Base-by-base conservation (phyloP, 164 flowering plant species). In the Taxillus chinensis region DNA sequence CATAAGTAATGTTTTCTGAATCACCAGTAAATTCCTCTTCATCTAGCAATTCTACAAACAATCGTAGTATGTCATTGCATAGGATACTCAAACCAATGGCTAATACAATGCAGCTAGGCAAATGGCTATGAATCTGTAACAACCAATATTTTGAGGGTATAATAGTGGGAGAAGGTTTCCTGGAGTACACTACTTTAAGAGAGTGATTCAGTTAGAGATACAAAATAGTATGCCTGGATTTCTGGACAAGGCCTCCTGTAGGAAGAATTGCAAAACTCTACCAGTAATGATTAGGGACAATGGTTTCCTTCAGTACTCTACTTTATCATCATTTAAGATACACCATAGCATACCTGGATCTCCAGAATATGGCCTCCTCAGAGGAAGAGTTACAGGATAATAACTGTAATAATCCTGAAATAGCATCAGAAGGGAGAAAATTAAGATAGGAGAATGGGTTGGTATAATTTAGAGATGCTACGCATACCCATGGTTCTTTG, bases 291-390 rank as follows among this genome's bases (percentile, higher is more conserved):
- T 43, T 43, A 43, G 7, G 46, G 46, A 6, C 46, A 43, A 9
- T 2, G 46, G 27, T 27, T 27, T 27, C 46, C 10, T 43, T 6
- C 7, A 6, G 46, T 43, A 43, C 46, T 43, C 7, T 43, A 6
- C 10, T 43, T 6, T 9, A 43, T 43, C 46, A 43, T 43, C 8
- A 43, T 6, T 43, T 43, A 6, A 9, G 10, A 43, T 43, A 43
- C 6, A 42, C 43, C 53, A 45, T 15, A 54, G 67, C 55, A 62
- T 66, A 83, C 90, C 90, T 71, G 91, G 91, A 71, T 83, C 76
- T 72, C 91, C 91, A 9, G 86, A 67, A 68, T 82, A 80, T 14
- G 91, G 88, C 55, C 78, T 75, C 66, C 91, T 76, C 70, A 78
- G 3, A 39, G 91, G 91, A 69, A 83, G 86, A 43, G 79, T 67